Evolutionary conservation across 352 stramenopile genomes (phyloP).

Genomic region (Globisporangium uncinulatum): DNA sequence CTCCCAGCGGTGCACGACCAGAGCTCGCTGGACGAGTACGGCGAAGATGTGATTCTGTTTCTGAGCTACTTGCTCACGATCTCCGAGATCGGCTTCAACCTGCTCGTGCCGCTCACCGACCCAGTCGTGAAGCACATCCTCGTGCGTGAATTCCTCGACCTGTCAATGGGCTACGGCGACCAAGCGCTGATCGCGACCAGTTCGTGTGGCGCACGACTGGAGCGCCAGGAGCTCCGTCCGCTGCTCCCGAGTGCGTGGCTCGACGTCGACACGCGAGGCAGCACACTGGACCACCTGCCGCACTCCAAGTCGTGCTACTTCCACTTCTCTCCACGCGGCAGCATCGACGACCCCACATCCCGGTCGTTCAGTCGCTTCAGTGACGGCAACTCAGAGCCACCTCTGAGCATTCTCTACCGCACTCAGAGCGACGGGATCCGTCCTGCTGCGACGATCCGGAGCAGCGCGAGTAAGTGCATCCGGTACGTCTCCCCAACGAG

Average conservation of each 20-base stretch:
- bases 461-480: constrained; percentile 35
- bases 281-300: neutral
- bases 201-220: constrained; percentile 67
- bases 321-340: constrained; percentile 14
- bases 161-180: constrained; percentile 45
- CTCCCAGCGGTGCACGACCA: constrained; percentile 24
- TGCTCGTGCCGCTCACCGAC: constrained; percentile 48
- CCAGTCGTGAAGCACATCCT: constrained; percentile 57
- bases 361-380: constrained; percentile 22
- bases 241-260: constrained; percentile 64
- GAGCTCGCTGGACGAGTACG: constrained; percentile 45
- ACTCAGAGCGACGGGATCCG: constrained; percentile 15
- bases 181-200: constrained; percentile 54
- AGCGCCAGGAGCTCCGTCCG: constrained; percentile 39
- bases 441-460: constrained; percentile 5
- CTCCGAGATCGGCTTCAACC: constrained; percentile 58
- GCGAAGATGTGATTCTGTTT: constrained; percentile 45
- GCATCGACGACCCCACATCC: constrained; percentile 14
- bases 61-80: constrained; percentile 66
- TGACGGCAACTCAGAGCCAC: constrained; percentile 22
- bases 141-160: constrained; percentile 63
- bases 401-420: constrained; percentile 4
- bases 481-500: constrained; percentile 46
- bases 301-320: constrained; percentile 34
- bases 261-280: constrained; percentile 22